Evolutionary conservation across 352 stramenopile genomes (phyloP).

Genomic region (Pythium phragmiticola): DNA sequence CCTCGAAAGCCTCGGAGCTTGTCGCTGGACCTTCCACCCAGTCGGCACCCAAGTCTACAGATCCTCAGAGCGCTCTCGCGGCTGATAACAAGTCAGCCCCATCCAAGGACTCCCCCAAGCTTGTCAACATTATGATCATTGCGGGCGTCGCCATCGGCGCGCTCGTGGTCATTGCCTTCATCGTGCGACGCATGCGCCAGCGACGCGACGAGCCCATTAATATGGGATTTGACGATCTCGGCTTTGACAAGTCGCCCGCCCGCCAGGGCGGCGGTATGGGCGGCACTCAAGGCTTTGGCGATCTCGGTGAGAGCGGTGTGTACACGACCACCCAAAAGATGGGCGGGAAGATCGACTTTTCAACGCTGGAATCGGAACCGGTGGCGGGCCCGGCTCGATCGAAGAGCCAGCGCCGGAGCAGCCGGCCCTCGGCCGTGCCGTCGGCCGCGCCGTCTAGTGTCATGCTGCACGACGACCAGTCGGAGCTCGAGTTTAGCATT

Average conservation of each 20-base stretch:
- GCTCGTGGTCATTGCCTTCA: constrained; percentile 49
- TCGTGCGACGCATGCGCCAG: constrained; percentile 37
- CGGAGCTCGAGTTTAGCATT: constrained; percentile 17
- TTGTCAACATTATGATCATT: constrained; percentile 51
- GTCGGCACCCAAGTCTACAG: constrained; percentile 1
- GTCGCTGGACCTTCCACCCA: background rate
- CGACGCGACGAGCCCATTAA: constrained; percentile 26
- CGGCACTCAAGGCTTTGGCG: background rate
- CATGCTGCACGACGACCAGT: constrained; percentile 2
- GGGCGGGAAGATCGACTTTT: constrained; percentile 25
- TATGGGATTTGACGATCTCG: constrained; percentile 30
- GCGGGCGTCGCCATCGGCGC: constrained; percentile 37
- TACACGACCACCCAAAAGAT: constrained; percentile 17
- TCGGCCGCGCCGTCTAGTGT: constrained; percentile 12
- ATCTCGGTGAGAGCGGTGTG: constrained; percentile 1
- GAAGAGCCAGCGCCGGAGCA: constrained; percentile 17
- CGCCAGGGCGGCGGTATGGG: constrained; percentile 4
- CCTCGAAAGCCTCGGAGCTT: constrained; percentile 11
- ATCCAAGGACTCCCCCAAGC: constrained; percentile 24
- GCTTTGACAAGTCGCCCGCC: constrained; percentile 29
- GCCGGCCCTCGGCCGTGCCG: background rate
- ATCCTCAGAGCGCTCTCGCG: constrained; percentile 18
- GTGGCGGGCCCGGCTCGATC: constrained; percentile 12
- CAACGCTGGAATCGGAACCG: constrained; percentile 20
- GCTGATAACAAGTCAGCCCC: constrained; percentile 6